Evolutionary conservation across 139 green algal genomes (phyloP).

Genomic region (Coelastrella sp.): DNA sequence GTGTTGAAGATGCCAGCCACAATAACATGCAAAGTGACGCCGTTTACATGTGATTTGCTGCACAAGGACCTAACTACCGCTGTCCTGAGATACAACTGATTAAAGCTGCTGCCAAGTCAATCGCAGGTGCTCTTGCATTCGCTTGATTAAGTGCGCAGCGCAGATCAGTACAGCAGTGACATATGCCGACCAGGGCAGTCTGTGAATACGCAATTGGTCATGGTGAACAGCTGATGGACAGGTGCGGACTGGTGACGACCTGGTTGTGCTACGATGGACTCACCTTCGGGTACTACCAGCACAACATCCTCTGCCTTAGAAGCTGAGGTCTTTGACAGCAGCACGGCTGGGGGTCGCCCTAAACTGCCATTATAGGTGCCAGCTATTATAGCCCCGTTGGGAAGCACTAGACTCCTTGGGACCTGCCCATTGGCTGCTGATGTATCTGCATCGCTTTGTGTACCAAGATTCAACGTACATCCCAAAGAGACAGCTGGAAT

Average conservation of each 20-base stretch:
- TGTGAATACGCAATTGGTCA: neutral
- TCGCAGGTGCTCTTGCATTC: too few species aligned
- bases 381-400: neutral
- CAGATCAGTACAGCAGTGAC: too few species aligned
- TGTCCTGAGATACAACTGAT: too few species aligned
- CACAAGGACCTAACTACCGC: too few species aligned
- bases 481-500: neutral
- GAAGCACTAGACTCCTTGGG: neutral
- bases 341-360: constrained; percentile 12
- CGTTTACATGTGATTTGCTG: too few species aligned
- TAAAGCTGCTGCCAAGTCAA: too few species aligned
- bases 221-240: neutral
- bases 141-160: too few species aligned
- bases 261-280: neutral
- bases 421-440: neutral
- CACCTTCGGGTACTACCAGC: neutral
- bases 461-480: neutral
- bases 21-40: too few species aligned
- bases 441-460: neutral
- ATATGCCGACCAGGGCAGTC: too few species aligned
- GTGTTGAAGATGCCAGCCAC: too few species aligned
- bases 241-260: neutral
- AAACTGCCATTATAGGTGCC: constrained; percentile 1
- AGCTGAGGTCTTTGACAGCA: neutral
- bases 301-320: neutral